Base-by-base conservation (phyloP, 148 eudicot species). In the Cornus suecica region DNA sequence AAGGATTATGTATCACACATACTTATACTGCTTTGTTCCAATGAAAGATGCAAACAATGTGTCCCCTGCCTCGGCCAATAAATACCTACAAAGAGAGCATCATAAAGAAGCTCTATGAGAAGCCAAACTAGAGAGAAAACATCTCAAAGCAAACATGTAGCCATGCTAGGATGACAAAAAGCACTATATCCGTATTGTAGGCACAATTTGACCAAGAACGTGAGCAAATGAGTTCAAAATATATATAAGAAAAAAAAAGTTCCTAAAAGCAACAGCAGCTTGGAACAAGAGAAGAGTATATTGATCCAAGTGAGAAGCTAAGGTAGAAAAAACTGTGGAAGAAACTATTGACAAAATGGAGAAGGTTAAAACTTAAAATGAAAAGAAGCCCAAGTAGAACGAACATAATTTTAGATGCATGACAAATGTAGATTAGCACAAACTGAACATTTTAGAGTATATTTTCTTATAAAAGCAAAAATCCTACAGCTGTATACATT, bases 21-120 rank as follows among this genome's bases (percentile, higher is more conserved):
- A 94, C 99, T 93, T 95, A 86, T 95, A 93, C 80, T 88, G 87
- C 86, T 87, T 95, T 65, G 99, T 95, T 74, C 99, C 99, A 60
- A 93, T 81, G 72, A 95, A 95, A 71, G 99, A 93, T 71, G 99
- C 99, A 86, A 87, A 95, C 76, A 95, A 86, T 16, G 99, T 95
- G 79, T 95, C 99, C 60, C 98, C 98, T 56, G 97, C 90, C 83
- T 95, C 99, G 65, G 99, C 99, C 79, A 95, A 81, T 65, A 95
- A 81, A 76, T 95, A 95, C 81, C 99, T 95, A 82, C 71, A 83
- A 61, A n/a, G 18, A 74, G 66, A 74, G 66, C 65, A 71, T 4
- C 8, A 18, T 26, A 73, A 51, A 68, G 52, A 70, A 76, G 42
- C 41, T 69, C 13, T 1, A 60, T 30, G 71, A 77, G 30, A 75